Evolutionary conservation across 768 basidiomycete species (phyloP).

Genomic region (Mycena galopus): DNA sequence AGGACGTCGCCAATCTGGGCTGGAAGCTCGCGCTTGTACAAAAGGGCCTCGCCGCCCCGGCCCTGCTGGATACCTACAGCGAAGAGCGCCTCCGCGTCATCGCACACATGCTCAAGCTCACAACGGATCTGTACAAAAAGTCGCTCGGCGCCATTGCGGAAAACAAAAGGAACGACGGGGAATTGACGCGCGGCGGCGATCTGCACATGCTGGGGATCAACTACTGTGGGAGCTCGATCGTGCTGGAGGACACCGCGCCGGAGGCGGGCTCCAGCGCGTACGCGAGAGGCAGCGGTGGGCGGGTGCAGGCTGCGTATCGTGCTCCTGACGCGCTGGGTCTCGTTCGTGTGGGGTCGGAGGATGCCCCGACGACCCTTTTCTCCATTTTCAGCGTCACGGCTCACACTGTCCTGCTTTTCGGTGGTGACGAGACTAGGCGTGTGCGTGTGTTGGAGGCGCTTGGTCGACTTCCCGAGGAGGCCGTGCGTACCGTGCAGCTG

Average conservation of each 20-base stretch:
- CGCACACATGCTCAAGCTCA: constrained; percentile 57
- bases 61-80: constrained; percentile 57
- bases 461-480: neutral
- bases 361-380: constrained; percentile 40
- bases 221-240: constrained; percentile 48
- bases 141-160: constrained; percentile 50
- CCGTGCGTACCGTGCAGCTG: constrained; percentile 1
- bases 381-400: constrained; percentile 39
- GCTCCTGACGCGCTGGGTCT: constrained; percentile 53
- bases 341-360: constrained; percentile 3
- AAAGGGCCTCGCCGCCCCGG: constrained; percentile 49
- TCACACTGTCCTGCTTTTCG: constrained; percentile 51
- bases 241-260: constrained; percentile 17
- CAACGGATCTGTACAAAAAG: constrained; percentile 46
- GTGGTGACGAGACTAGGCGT: neutral
- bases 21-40: constrained; percentile 65
- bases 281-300: neutral
- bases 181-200: constrained; percentile 32
- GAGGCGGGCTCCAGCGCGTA: constrained; percentile 5
- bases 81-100: constrained; percentile 61
- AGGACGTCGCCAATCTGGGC: constrained; percentile 57
- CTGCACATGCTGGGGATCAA: constrained; percentile 59
- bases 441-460: neutral
- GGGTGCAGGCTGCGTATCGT: constrained; percentile 48
- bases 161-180: constrained; percentile 45